phyloP scores from a whole-genome alignment of 2,329 filamentous ascomycete species.

The Cytospora paraplurivora region DNA sequence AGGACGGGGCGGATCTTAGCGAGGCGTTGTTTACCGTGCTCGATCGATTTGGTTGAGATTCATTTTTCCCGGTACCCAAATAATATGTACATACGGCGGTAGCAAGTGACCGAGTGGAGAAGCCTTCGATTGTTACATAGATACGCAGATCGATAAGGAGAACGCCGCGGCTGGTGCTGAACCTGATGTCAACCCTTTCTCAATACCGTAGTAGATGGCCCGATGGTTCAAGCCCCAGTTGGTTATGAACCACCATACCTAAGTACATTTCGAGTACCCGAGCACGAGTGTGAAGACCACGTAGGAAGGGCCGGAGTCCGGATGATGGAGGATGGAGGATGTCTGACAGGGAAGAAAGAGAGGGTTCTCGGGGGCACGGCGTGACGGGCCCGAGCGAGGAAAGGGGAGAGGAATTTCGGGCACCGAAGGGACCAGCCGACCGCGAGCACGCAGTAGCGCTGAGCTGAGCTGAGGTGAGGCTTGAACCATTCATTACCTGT shows the following conservation, averaged over 20 bases:
- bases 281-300: background rate
- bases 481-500: background rate
- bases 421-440: conserved; percentile 21
- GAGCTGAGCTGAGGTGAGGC: conserved; percentile 13
- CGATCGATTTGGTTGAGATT: conserved; percentile 24
- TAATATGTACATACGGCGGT: background rate
- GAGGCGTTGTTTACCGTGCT: conserved; percentile 7
- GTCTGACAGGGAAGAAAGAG: background rate
- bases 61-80: background rate
- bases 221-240: too few species aligned
- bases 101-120: conserved; percentile 1
- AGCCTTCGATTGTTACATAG: conserved; percentile 27
- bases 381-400: conserved; percentile 1
- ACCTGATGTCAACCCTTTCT: background rate
- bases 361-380: background rate
- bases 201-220: background rate
- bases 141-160: conserved; percentile 7
- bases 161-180: background rate
- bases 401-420: conserved; percentile 20
- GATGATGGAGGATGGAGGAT: background rate
- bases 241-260: background rate
- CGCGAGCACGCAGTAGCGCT: background rate
- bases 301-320: conserved; percentile 7
- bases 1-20: conserved; percentile 12
- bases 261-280: background rate